phyloP scores from a whole-genome alignment of 352 stramenopile species.

The Pythium inflatum region DNA sequence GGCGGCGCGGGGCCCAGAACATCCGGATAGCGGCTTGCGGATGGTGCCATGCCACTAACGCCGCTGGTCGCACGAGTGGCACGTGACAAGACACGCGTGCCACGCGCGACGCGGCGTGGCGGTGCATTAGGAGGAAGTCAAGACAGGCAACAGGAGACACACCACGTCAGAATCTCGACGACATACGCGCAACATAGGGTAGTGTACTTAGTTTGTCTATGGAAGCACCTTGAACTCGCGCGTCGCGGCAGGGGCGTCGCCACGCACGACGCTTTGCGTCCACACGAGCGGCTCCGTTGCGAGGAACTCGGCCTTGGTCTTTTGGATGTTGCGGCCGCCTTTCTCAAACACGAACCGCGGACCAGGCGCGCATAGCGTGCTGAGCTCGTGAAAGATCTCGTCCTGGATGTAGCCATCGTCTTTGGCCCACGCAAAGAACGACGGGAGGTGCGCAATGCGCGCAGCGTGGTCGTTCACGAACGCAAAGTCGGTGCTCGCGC shows the following conservation, averaged over 20 bases:
- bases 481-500: constrained; percentile 41
- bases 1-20: no score
- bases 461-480: constrained; percentile 37
- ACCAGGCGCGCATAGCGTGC: constrained; percentile 24
- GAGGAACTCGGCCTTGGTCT: constrained; percentile 45
- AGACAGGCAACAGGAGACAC: neutral
- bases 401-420: constrained; percentile 42
- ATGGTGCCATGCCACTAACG: no score
- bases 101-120: no score
- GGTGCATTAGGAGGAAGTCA: neutral
- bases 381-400: constrained; percentile 39
- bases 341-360: constrained; percentile 42
- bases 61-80: neutral
- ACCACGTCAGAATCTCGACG: constrained; percentile 21
- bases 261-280: constrained; percentile 19
- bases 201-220: neutral
- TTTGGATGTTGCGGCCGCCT: constrained; percentile 61
- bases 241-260: neutral
- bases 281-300: constrained; percentile 33
- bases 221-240: constrained; percentile 9
- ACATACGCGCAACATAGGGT: neutral
- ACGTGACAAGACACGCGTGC: neutral
- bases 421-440: constrained; percentile 45
- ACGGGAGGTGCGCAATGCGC: constrained; percentile 32
- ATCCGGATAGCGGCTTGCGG: no score